phyloP scores from a whole-genome alignment of 805 yeast genomes.

The Helenozyma baotianmanensis region DNA sequence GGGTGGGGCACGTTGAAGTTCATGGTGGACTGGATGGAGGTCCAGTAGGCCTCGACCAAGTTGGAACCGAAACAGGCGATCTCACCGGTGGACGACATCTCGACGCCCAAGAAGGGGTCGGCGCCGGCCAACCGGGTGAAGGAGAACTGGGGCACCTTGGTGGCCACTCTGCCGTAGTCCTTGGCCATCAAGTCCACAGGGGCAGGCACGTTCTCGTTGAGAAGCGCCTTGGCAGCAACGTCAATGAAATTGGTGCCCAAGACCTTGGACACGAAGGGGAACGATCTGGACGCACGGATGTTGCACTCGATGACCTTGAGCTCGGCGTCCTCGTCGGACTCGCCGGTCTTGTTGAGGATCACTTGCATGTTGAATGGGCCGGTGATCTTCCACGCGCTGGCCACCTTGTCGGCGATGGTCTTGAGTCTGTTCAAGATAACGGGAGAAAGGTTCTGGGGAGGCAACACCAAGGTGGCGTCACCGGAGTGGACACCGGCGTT shows the following conservation, averaged over 20 bases:
- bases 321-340: conserved; percentile 50
- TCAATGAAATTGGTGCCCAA: conserved; percentile 93
- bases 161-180: conserved; percentile 80
- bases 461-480: conserved; percentile 92
- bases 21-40: conserved; percentile 94
- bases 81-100: conserved; percentile 99
- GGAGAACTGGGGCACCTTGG: conserved; percentile 97
- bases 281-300: conserved; percentile 96
- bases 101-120: conserved; percentile 98
- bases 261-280: conserved; percentile 98
- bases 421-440: conserved; percentile 67
- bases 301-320: conserved; percentile 98
- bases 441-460: conserved; percentile 78
- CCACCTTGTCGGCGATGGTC: conserved; percentile 90
- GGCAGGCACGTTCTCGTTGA: conserved; percentile 66
- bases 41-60: conserved; percentile 91
- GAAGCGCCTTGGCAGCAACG: conserved; percentile 84
- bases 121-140: conserved; percentile 99
- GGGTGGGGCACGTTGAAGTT: conserved; percentile 93
- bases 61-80: conserved; percentile 94
- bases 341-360: conserved; percentile 45
- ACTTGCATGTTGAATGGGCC: conserved; percentile 99
- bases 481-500: conserved; percentile 99
- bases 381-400: conserved; percentile 88
- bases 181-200: conserved; percentile 82